A percentile compares a stretch with the other conserved stretches of the same genome.
Conservation (phyloP, 345 rosid species). For the Sonneratia alba region DNA sequence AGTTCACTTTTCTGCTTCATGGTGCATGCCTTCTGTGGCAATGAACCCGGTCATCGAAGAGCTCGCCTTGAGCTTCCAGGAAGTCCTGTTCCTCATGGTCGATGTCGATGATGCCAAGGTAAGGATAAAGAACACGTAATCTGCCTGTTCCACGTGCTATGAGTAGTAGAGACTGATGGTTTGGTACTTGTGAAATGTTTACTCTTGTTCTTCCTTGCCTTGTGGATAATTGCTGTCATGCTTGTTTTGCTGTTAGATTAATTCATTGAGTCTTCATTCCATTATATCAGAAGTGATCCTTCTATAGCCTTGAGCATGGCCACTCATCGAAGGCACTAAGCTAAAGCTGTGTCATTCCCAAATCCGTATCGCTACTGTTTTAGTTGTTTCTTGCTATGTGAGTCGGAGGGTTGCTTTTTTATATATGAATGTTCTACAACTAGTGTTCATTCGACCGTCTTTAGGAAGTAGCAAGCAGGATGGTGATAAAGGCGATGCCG, state of each 20-base stretch:
- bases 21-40: conserved; percentile 90
- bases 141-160: too few relatives aligned
- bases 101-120: conserved; percentile 95
- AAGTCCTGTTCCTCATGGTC: conserved; percentile 62
- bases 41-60: conserved; percentile 77
- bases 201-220: neutral
- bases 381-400: neutral
- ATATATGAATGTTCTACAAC: neutral
- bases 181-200: neutral
- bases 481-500: conserved; percentile 92
- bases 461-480: conserved; percentile 61
- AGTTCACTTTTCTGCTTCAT: conserved; percentile 82
- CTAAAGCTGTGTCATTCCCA: too few relatives aligned
- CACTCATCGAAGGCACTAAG: neutral
- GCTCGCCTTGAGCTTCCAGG: conserved; percentile 45
- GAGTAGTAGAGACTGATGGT: neutral
- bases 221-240: neutral
- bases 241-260: neutral
- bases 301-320: too few relatives aligned
- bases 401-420: neutral
- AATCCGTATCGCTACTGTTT: neutral
- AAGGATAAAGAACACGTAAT: neutral
- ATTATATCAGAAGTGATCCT: too few relatives aligned
- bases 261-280: neutral
- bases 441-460: conserved; percentile 11